phyloP scores from a whole-genome alignment of 305 asterid genomes.

The Andrographis paniculata region DNA sequence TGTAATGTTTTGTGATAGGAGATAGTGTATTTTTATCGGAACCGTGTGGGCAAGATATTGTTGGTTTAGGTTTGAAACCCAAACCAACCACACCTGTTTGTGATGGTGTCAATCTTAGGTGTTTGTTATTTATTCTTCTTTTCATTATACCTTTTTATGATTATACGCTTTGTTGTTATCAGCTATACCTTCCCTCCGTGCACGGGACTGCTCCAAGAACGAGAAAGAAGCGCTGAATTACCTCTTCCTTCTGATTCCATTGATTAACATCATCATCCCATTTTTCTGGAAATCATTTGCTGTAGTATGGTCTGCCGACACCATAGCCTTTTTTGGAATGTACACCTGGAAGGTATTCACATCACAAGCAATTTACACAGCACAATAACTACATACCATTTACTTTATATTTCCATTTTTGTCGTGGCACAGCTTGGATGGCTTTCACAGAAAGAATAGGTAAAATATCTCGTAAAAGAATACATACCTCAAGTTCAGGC shows the following conservation, averaged over 20 bases:
- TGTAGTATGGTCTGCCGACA: constrained; percentile 87
- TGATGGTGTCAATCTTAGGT: too few relatives aligned
- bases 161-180: constrained; percentile 23
- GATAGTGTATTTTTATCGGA: too few relatives aligned
- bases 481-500: too few relatives aligned
- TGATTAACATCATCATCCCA: constrained; percentile 71
- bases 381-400: background rate
- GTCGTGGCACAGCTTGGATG: constrained; percentile 31
- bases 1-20: too few relatives aligned
- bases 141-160: constrained; percentile 12
- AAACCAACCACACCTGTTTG: too few relatives aligned
- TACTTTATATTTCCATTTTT: background rate
- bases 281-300: constrained; percentile 91
- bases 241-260: constrained; percentile 72
- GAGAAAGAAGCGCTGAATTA: constrained; percentile 97
- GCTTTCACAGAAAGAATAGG: constrained; percentile 29
- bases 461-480: too few relatives aligned
- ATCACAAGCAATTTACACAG: background rate
- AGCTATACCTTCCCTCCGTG: constrained; percentile 97
- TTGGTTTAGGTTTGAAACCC: too few relatives aligned
- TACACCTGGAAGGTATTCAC: constrained; percentile 89
- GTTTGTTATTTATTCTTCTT: too few relatives aligned
- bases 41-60: too few relatives aligned
- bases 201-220: constrained; percentile 92
- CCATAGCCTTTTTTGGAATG: constrained; percentile 69